phyloP scores from a whole-genome alignment of 352 stramenopile genomes.

The Globisporangium polare region DNA sequence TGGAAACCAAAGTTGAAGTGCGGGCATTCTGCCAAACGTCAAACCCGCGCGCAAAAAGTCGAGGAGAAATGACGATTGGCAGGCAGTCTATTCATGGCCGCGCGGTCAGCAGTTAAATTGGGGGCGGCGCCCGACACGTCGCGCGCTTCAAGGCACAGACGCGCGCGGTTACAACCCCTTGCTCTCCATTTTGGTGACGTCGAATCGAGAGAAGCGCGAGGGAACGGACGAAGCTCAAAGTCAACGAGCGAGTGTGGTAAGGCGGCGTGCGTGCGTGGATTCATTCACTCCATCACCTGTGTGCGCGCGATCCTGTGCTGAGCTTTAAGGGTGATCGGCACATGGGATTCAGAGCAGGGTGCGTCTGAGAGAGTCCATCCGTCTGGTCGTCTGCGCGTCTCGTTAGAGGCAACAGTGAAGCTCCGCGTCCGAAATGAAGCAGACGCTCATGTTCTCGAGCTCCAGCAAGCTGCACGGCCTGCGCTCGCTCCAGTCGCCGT shows the following conservation, averaged over 20 bases:
- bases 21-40: neutral
- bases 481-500: constrained; percentile 8
- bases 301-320: neutral
- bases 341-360: neutral
- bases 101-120: neutral
- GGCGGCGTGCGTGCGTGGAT: neutral
- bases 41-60: no score
- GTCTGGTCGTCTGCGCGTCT: neutral
- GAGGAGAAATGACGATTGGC: neutral
- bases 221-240: neutral
- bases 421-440: constrained; percentile 10
- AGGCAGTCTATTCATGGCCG: neutral
- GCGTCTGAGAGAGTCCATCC: neutral
- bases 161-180: neutral
- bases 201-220: neutral
- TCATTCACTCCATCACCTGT: neutral
- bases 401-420: neutral
- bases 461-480: constrained; percentile 14
- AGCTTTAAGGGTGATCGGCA: neutral
- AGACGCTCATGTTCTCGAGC: constrained; percentile 14
- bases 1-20: constrained; percentile 3
- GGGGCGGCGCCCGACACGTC: neutral
- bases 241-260: neutral
- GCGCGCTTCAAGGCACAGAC: neutral
- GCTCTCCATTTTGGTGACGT: neutral